Evolutionary conservation across 2,329 filamentous ascomycete species (phyloP), one percentile per base, ranked within the genome.

Genomic region (Phaeosphaeria sp.): DNA sequence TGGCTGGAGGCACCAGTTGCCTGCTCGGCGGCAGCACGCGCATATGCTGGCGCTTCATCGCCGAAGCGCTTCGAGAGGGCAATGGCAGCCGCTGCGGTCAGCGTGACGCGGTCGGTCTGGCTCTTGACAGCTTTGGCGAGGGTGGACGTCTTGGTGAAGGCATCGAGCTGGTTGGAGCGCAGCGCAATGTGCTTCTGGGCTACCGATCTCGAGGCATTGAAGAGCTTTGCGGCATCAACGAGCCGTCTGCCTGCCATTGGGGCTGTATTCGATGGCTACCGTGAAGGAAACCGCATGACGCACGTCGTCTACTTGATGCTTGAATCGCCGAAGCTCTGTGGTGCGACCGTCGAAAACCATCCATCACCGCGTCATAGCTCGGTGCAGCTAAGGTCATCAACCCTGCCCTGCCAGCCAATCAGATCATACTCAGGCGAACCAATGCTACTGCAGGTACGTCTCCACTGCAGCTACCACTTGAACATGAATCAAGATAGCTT

Each of bases 91-190:
- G 84, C 82, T 39, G 83, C 82, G 18, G 87, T 89, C 50, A 88
- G 78, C 1, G 86, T 86, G 49, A 89, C 75, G 54, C 85, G 82
- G 60, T 89, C 86, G 1, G 84, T 85, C 75, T 89, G 87, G 51
- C 73, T 81, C 72, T 87, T 87, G 55, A 89, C 80, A 15, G 85
- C 84, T 71, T 86, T 87, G 25, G 86, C 85, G 48, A 91, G 74
- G 27, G 85, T 86, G 2, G 89, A 91, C 0, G 89, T 90, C 64
- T 84, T 82, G 49, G 79, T 86, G 74, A 86, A 90, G 48, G 86
- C 75, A 71, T 89, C 85, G 66, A 89, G 79, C 73, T 91, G 87
- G 53, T 83, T 82, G 53, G 82, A 80, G 21, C 87, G 86, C 49
- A 89, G 81, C 43, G 78, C 79, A 55, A 87, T 75, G 71, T 89